Evolutionary conservation across 208 protist species (phyloP).

Genomic region (Phytomonas sp.): DNA sequence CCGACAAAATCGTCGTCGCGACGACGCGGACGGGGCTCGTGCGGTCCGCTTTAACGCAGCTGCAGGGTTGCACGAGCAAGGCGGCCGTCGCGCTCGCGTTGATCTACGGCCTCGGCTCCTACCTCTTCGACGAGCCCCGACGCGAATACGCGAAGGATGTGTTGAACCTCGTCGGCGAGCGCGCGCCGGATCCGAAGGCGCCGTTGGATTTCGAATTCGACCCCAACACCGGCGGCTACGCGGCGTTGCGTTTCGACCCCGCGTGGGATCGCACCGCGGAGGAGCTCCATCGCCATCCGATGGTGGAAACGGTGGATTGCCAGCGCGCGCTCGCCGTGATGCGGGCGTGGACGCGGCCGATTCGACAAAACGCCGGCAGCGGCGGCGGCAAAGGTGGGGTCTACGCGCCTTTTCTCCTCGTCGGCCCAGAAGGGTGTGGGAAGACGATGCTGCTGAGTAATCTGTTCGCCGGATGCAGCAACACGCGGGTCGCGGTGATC

Average conservation of each 20-base stretch:
- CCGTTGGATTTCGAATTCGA: conserved; percentile 89
- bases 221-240: conserved; percentile 42
- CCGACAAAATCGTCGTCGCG: conserved; percentile 71
- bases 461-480: conserved; percentile 61
- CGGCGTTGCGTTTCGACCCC: conserved; percentile 68
- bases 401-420: conserved; percentile 93
- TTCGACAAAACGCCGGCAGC: conserved; percentile 10
- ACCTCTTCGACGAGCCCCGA: conserved; percentile 72
- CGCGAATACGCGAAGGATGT: conserved; percentile 88
- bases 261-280: conserved; percentile 69
- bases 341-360: conserved; percentile 85
- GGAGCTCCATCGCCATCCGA: conserved; percentile 75
- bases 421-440: conserved; percentile 95
- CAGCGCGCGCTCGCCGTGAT: conserved; percentile 89
- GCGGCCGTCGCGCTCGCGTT: conserved; percentile 88
- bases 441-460: conserved; percentile 94
- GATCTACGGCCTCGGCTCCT: conserved; percentile 92
- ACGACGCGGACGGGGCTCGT: conserved; percentile 92
- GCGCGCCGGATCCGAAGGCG: conserved; percentile 65
- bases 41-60: conserved; percentile 91
- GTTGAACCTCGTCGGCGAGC: conserved; percentile 81
- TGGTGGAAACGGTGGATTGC: conserved; percentile 92
- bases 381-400: conserved; percentile 27
- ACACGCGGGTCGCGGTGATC: conserved; percentile 83
- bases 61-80: conserved; percentile 72